Conservation (phyloP, 176 grass and related monocot species). For the Oryza meyeriana region DNA sequence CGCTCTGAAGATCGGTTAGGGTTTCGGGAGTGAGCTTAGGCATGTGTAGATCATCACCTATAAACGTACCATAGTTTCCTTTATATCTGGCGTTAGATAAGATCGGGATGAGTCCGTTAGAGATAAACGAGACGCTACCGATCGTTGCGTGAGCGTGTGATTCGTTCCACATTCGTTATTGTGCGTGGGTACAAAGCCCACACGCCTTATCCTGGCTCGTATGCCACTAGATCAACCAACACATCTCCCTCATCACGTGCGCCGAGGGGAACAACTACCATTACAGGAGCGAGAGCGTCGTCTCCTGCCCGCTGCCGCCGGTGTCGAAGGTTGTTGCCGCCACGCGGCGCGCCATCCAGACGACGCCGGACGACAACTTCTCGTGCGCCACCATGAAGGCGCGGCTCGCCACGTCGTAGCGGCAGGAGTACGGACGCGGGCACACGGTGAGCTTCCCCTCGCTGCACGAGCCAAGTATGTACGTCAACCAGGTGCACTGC, state of each 20-base stretch:
- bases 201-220: too few species aligned
- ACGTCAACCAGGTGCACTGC: conserved; percentile 39
- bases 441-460: neutral
- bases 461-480: conserved; percentile 15
- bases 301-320: neutral
- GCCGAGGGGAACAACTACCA: conserved; percentile 26
- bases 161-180: too few species aligned
- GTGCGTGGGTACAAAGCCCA: too few species aligned
- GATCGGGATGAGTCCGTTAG: too few species aligned
- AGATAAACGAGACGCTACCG: too few species aligned
- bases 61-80: too few species aligned
- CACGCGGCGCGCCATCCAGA: neutral
- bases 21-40: too few species aligned
- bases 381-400: conserved; percentile 9
- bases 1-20: too few species aligned
- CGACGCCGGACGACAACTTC: neutral
- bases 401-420: neutral
- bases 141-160: too few species aligned
- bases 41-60: too few species aligned
- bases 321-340: neutral
- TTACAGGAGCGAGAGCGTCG: conserved; percentile 18
- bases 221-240: too few species aligned
- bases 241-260: conserved; percentile 41
- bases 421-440: neutral
- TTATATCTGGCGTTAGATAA: too few species aligned